Conservation (phyloP, 2,329 filamentous ascomycete genomes). For the Monilinia fructigena region DNA sequence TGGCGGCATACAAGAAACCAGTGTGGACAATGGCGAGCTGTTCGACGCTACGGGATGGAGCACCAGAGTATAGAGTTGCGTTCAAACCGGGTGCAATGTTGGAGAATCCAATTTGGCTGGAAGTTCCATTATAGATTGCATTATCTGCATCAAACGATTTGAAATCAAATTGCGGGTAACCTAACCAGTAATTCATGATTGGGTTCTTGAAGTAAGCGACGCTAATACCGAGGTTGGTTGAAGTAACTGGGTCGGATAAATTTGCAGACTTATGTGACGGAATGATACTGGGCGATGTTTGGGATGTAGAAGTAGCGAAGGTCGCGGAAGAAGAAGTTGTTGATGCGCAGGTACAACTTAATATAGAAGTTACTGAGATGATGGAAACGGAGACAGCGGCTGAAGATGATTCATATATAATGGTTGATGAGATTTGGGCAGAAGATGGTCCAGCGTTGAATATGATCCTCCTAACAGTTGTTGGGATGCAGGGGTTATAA, state of each 20-base stretch:
- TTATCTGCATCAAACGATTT: neutral
- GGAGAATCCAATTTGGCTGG: constrained; percentile 2
- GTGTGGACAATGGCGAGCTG: constrained; percentile 5
- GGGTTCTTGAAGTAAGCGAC: constrained; percentile 1
- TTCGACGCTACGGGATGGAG: constrained; percentile 4
- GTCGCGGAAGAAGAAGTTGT: neutral
- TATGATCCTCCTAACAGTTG: no score
- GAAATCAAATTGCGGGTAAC: neutral
- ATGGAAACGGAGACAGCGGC: neutral
- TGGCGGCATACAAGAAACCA: neutral
- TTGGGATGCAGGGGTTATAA: no score
- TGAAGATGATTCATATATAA: neutral
- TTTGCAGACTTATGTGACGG: neutral
- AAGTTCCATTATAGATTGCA: neutral
- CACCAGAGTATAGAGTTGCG: neutral
- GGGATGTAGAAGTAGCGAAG: neutral
- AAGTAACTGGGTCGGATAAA: neutral
- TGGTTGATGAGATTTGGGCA: no score
- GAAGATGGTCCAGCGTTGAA: no score
- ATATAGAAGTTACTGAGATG: no score
- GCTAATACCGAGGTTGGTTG: neutral
- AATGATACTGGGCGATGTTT: neutral
- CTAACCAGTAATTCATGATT: neutral
- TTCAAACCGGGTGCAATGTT: neutral
- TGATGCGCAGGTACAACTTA: neutral